phyloP scores from a whole-genome alignment of 352 stramenopile species.

The Phytophthora pluvialis region DNA sequence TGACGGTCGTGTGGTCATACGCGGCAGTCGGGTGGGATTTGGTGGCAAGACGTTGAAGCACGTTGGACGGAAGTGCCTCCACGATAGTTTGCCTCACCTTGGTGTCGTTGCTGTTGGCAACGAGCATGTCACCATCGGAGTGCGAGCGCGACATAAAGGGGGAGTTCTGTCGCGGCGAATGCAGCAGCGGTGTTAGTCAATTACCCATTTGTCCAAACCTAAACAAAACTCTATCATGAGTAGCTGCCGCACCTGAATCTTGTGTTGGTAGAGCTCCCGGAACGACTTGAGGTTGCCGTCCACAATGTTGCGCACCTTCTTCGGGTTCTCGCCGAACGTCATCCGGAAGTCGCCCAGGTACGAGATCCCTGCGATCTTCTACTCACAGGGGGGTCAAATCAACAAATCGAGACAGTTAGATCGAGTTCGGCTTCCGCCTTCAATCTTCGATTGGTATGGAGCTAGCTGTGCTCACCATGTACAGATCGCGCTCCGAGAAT shows the following conservation, averaged over 20 bases:
- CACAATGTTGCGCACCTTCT: slow-evolving; percentile 93
- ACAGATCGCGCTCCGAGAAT: slow-evolving; percentile 84
- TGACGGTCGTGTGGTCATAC: slow-evolving; percentile 38
- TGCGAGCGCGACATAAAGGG: slow-evolving; percentile 65
- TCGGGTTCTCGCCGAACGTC: slow-evolving; percentile 91
- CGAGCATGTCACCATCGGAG: slow-evolving; percentile 46
- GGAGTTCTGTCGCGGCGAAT: slow-evolving; percentile 50
- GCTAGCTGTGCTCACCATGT: slow-evolving; percentile 62
- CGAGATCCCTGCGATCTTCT: slow-evolving; percentile 91
- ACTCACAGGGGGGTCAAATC: not conserved
- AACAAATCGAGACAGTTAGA: not conserved
- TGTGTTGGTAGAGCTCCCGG: slow-evolving; percentile 70
- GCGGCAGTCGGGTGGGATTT: slow-evolving; percentile 35
- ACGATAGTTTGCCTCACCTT: slow-evolving; percentile 52
- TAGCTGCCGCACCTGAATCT: slow-evolving; percentile 63
- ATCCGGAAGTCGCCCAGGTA: slow-evolving; percentile 92
- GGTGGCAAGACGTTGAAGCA: slow-evolving; percentile 44
- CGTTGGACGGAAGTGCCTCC: slow-evolving; percentile 56
- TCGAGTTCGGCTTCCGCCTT: slow-evolving; percentile 2
- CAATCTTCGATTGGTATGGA: not conserved
- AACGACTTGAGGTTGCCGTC: slow-evolving; percentile 84
- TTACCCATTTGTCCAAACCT: not conserved
- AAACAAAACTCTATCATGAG: not conserved
- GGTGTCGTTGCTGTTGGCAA: slow-evolving; percentile 53
- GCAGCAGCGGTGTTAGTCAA: slow-evolving; percentile 5